A percentile compares a stretch with the other conserved stretches of the same genome.
Evolutionary conservation across 768 basidiomycete species (phyloP).

Genomic region (Rhodotorula toruloides): DNA sequence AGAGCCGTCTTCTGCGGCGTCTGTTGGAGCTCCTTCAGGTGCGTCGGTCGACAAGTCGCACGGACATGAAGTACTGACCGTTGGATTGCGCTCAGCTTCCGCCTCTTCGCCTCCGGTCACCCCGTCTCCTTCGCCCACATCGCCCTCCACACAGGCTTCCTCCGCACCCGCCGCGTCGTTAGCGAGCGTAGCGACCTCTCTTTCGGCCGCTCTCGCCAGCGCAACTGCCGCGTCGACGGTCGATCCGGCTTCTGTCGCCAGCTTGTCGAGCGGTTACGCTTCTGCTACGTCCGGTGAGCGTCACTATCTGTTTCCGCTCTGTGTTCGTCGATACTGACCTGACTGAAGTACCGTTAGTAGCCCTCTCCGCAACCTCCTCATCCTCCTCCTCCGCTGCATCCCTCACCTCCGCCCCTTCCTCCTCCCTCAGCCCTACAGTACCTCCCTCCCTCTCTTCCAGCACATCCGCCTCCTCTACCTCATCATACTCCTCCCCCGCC

Average conservation of each 20-base stretch:
- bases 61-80: no score
- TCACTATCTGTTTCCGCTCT: not conserved
- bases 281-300: not conserved
- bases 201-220: not conserved
- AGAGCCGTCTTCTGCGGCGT: no score
- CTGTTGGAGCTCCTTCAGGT: not conserved
- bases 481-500: not conserved
- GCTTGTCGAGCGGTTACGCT: not conserved
- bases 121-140: no score
- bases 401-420: not conserved
- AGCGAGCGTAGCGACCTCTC: not conserved
- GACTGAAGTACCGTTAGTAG: not conserved
- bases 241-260: not conserved
- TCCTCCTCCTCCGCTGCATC: not conserved
- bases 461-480: not conserved
- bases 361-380: not conserved
- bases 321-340: not conserved
- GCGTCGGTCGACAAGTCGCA: no score
- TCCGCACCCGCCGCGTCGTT: not conserved
- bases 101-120: no score
- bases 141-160: no score
- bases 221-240: not conserved
- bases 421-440: not conserved
- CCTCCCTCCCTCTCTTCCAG: not conserved
- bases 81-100: no score